A percentile compares a stretch with the other conserved stretches of the same genome.
These are phyloP conservation scores for Neurospora sp. DNA, from an alignment of 495 filamentous ascomycete genomes.

Conservation along the genomic window DNA sequence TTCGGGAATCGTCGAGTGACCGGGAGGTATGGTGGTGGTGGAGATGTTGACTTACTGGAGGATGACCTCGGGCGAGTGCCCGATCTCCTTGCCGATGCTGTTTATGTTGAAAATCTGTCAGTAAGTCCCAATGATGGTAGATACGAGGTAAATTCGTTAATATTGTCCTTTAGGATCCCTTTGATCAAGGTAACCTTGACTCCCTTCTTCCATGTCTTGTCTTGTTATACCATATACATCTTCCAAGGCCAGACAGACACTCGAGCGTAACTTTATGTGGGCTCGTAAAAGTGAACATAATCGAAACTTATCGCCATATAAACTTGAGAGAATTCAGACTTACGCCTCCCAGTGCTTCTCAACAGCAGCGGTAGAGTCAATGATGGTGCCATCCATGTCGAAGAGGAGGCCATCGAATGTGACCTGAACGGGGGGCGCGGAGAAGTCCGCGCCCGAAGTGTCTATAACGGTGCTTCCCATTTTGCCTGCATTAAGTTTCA, in stretches of 20 bases:
- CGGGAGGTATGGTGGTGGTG: not conserved
- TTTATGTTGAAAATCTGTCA: not conserved
- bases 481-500: not conserved
- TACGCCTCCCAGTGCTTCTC: conserved; percentile 87
- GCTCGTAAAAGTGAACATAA: conserved; percentile 1
- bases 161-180: no score
- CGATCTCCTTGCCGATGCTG: conserved; percentile 74
- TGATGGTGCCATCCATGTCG: conserved; percentile 85
- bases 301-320: no score
- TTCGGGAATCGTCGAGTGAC: not conserved
- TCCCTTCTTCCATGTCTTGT: not conserved
- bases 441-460: conserved; percentile 30
- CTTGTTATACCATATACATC: not conserved
- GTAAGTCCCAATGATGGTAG: not conserved
- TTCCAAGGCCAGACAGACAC: not conserved
- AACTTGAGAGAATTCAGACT: conserved; percentile 9
- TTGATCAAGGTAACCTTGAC: no score
- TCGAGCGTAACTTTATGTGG: not conserved
- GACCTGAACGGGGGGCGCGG: conserved; percentile 47
- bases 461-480: conserved; percentile 13
- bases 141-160: no score
- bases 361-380: conserved; percentile 73
- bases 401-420: conserved; percentile 74
- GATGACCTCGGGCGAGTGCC: conserved; percentile 71
- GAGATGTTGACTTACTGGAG: conserved; percentile 36